These are phyloP conservation scores for Bretziella fagacearum DNA, from an alignment of 2,329 filamentous ascomycete species.

Conservation along the genomic window DNA sequence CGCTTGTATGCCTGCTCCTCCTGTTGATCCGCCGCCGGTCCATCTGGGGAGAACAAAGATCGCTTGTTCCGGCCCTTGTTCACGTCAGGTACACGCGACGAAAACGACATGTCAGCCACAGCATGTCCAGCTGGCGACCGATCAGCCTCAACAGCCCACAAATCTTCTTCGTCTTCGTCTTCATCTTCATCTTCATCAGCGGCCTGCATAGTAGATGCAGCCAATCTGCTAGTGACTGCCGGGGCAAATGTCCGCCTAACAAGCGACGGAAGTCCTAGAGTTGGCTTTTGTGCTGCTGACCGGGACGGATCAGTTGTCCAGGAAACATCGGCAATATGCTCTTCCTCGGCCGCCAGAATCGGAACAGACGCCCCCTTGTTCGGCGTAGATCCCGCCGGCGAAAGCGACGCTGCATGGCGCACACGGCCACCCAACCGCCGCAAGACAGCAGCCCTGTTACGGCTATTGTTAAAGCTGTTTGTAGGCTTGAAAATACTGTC, in stretches of 20 bases:
- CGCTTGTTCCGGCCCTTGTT: constrained; percentile 17
- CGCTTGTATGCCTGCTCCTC: background rate
- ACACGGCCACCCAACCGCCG: constrained; percentile 12
- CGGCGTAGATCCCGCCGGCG: constrained; percentile 8
- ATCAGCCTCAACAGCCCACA: constrained; percentile 42
- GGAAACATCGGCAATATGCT: constrained; percentile 12
- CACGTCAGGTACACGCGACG: constrained; percentile 5
- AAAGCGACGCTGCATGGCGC: constrained; percentile 10
- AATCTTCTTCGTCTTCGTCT: constrained; percentile 23
- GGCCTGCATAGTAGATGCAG: background rate
- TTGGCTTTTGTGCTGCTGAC: constrained; percentile 4
- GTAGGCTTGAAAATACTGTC: constrained; percentile 7
- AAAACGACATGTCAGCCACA: background rate
- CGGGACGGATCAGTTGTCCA: constrained; percentile 13
- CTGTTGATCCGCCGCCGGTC: background rate
- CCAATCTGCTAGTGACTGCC: background rate
- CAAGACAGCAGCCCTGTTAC: constrained; percentile 4
- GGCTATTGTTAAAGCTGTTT: constrained; percentile 4
- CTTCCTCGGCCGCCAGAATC: constrained; percentile 12
- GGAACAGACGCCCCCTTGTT: constrained; percentile 1
- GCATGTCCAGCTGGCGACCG: constrained; percentile 26
- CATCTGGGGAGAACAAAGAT: background rate
- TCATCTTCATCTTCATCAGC: constrained; percentile 14
- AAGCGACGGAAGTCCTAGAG: background rate
- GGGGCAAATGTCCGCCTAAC: background rate